Percentiles rank a stretch among this genome's conserved stretches.
These are phyloP conservation scores for Paecilomyces formosus DNA, from an alignment of 2,329 filamentous ascomycete species.

Conservation along the genomic window DNA sequence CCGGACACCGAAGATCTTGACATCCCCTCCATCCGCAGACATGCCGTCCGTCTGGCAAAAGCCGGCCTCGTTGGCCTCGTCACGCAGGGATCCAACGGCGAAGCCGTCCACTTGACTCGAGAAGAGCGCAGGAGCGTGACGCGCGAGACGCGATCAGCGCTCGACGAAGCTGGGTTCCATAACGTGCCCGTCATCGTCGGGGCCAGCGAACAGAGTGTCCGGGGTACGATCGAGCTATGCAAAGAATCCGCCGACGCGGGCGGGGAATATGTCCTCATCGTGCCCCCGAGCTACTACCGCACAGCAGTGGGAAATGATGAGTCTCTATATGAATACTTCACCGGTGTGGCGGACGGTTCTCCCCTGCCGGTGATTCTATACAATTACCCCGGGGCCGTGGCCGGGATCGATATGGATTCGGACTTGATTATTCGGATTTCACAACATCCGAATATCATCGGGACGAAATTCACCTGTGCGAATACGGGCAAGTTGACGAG, in stretches of 20 bases:
- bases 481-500: conserved; percentile 85
- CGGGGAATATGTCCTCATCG: conserved; percentile 70
- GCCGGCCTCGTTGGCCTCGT: conserved; percentile 76
- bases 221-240: conserved; percentile 69
- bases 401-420: conserved; percentile 83
- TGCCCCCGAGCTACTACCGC: conserved; percentile 79
- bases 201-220: conserved; percentile 72
- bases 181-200: conserved; percentile 75
- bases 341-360: conserved; percentile 64
- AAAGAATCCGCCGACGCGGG: conserved; percentile 60
- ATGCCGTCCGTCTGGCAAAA: conserved; percentile 68
- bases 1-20: conserved; percentile 78
- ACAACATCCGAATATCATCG: conserved; percentile 73
- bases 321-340: conserved; percentile 66
- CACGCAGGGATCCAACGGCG: conserved; percentile 84
- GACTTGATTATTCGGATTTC: conserved; percentile 76
- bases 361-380: conserved; percentile 77
- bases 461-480: conserved; percentile 87
- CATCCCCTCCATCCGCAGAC: conserved; percentile 68
- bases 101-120: conserved; percentile 75
- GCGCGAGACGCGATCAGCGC: conserved; percentile 68
- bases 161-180: conserved; percentile 71
- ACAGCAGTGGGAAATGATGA: conserved; percentile 63
- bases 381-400: conserved; percentile 84
- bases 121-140: conserved; percentile 72